Base-by-base conservation (phyloP, 371 early-diverging fungal genomes). In the Lichtheimia corymbifera region DNA sequence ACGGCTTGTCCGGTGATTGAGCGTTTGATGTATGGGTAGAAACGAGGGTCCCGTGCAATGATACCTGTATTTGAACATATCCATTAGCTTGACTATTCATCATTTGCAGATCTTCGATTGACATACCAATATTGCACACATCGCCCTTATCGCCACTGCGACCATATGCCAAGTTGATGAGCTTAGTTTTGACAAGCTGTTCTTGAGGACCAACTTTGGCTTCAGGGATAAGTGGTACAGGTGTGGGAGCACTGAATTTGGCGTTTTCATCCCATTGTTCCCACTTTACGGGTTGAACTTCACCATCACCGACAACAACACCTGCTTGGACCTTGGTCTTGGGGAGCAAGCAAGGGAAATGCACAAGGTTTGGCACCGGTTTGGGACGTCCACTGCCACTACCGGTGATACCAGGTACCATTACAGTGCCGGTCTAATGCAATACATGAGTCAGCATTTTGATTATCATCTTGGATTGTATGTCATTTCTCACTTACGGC, bases 81-180 rank as follows among this genome's bases (percentile, higher is more conserved):
- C 4, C 28, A 28, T 28, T 35, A 35, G 35, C 30, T 30, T 30
- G 30, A 3, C 30, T 30, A 7, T 30, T 30, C 7, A 1, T 30
- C 30, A 30, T 30, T 30, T 30, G 7, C 7, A 1, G 2, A 27
- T 30, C 4, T 30, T 7, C 7, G 30, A 14, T 47, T 18, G n/a
- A 47, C 47, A 22, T 47, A 47, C 82, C 91, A 28, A 91, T 71
- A 57, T 91, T 91, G 61, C 83, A 82, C 0, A 85, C 82, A 63
- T 91, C 89, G 22, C 91, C 91, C 63, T 91, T 91, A 63, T 91
- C 91, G 15, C 91, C 91, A 61, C 89, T 88, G 17, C 91, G 79
- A 2, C 86, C 91, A 69, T 83, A 83, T 15, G 88, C 88, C 14
- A 91, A 61, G 18, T 82, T 71, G 61, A 91, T 85, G 55, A 91